These are phyloP conservation scores for Fusarium sp. DNA, from an alignment of 2,329 filamentous ascomycete genomes.

Conservation along the genomic window DNA sequence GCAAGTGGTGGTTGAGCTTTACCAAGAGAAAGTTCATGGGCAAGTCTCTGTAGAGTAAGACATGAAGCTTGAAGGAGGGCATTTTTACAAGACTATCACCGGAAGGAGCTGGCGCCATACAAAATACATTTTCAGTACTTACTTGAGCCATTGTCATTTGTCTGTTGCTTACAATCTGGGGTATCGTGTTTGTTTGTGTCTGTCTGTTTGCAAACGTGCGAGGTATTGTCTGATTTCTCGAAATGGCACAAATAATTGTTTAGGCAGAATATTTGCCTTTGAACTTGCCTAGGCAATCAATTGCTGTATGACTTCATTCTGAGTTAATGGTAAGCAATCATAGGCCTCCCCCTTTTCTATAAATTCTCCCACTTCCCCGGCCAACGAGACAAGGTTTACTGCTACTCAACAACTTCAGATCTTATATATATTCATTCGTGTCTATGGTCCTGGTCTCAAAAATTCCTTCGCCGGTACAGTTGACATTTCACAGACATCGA, in stretches of 20 bases:
- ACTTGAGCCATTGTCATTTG: conserved; percentile 9
- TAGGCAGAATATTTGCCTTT: neutral
- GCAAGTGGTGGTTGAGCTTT: conserved; percentile 98
- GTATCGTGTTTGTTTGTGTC: neutral
- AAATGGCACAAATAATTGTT: neutral
- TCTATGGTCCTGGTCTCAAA: too few species aligned
- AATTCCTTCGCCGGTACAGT: too few species aligned
- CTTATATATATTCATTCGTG: neutral
- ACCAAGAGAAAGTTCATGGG: conserved; percentile 99
- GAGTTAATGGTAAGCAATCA: neutral
- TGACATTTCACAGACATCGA: too few species aligned
- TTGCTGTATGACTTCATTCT: neutral
- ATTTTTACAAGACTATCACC: conserved; percentile 42
- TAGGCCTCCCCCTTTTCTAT: neutral
- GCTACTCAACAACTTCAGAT: neutral
- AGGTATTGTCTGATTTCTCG: neutral
- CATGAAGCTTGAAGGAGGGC: conserved; percentile 1
- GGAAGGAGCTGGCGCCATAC: conserved; percentile 34
- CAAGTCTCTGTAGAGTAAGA: conserved; percentile 75
- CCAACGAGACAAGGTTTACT: neutral
- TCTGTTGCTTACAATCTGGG: neutral
- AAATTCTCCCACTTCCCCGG: neutral
- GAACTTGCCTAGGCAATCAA: rapidly evolving
- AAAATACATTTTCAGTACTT: conserved; percentile 31
- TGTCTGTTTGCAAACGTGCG: neutral